Base-by-base conservation (phyloP, 2,329 filamentous ascomycete genomes). In the Penicillium corylophilum region DNA sequence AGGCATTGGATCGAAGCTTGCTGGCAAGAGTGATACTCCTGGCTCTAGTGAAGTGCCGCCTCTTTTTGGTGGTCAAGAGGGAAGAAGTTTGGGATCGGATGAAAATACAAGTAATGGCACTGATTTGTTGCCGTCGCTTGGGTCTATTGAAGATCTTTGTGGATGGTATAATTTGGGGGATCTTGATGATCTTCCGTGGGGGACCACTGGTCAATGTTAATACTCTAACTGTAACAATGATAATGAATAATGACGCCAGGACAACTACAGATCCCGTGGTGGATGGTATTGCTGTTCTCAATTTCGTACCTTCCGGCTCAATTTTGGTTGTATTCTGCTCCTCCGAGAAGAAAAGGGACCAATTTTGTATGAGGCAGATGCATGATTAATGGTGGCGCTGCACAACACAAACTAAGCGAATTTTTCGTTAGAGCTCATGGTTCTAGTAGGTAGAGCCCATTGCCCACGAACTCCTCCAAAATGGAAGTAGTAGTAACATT, bases 161-260 rank as follows among this genome's bases (percentile, higher is more conserved):
- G 59, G 59, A 3, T 59, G 54, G 48, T 59, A 57, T 23, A 57
- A 54, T n/a, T 24, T 57, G 31, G 49, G 51, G 3, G 56, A 57
- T 29, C 24, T 58, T 12, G 40, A 43, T 43, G 48, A 48, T 39
- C 31, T 55, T 35, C 22, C 53, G n/a, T 55, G 55, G 50, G 31
- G 46, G 12, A 42, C 33, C 39, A 40, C 29, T 23, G 33, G 23
- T 42, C 38, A 18, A 31, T 45, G 24, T 41, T 44, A 35, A 55
- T 49, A 10, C 12, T 10, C 9, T 28, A 10, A 8, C 12, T 28
- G 26, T 28, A 28, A 28, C 26, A 10, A 28, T 28, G 26, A 28
- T 7, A 5, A 28, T 28, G 23, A 24, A 24, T 4, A 24, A 24
- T 24, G 23, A 24, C 23, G 7, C 8, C 26, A 10, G n/a, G n/a